A percentile compares a stretch with the other conserved stretches of the same genome.
Evolutionary conservation across 495 filamentous ascomycete species (phyloP).

Genomic region (Penicillium antarcticum): DNA sequence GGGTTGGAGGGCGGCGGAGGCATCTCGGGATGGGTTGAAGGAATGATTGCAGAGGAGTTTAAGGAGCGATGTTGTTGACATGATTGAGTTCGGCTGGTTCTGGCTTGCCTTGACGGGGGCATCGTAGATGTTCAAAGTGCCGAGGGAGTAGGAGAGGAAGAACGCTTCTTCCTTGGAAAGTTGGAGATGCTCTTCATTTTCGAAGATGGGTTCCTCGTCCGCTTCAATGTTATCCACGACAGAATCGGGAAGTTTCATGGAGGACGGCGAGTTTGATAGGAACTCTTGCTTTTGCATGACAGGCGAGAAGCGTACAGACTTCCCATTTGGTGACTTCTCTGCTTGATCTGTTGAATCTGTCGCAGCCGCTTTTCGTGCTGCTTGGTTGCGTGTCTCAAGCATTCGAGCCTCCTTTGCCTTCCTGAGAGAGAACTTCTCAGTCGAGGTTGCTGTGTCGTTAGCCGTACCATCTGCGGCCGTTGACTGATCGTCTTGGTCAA

Average conservation of each 20-base stretch:
- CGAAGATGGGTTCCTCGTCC: constrained; percentile 32
- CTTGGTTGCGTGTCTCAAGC: constrained; percentile 23
- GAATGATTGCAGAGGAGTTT: constrained; percentile 63
- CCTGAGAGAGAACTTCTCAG: constrained; percentile 40
- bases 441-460: constrained; percentile 14
- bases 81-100: constrained; percentile 29
- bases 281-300: constrained; percentile 56
- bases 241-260: constrained; percentile 10
- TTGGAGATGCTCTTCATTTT: constrained; percentile 88
- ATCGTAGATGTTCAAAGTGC: constrained; percentile 66
- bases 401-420: constrained; percentile 39
- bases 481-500: constrained; percentile 7
- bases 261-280: constrained; percentile 43
- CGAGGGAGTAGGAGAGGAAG: constrained; percentile 81
- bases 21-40: constrained; percentile 58
- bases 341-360: constrained; percentile 3
- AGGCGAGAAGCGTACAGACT: constrained; percentile 64
- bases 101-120: constrained; percentile 18
- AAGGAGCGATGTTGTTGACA: constrained; percentile 50
- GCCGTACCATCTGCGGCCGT: constrained; percentile 15
- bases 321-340: constrained; percentile 34
- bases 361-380: constrained; percentile 13
- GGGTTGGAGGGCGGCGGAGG: constrained; percentile 40
- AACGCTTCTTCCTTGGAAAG: constrained; percentile 87
- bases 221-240: constrained; percentile 23